phyloP scores from a whole-genome alignment of 2,329 filamentous ascomycete species.

The Botrytis fabae region DNA sequence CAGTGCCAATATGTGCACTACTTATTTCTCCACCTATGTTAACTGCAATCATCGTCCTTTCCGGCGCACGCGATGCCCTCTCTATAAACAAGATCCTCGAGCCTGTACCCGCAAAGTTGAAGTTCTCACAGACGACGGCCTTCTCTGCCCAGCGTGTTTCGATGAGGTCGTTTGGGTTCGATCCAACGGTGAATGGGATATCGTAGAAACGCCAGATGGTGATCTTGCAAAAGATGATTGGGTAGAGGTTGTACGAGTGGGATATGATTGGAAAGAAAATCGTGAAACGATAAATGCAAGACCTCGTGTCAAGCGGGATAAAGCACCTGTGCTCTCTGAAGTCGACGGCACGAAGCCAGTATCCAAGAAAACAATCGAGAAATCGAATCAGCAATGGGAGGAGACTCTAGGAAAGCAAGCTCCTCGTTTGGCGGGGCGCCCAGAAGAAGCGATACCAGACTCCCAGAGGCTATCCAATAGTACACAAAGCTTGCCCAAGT shows the following conservation, averaged over 20 bases:
- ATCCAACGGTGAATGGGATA: conserved; percentile 20
- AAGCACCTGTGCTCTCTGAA: neutral
- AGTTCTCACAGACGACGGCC: neutral
- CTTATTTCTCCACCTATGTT: conserved; percentile 9
- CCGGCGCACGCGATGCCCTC: neutral
- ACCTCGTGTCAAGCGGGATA: neutral
- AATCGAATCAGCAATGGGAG: neutral
- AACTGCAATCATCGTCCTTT: conserved; percentile 17
- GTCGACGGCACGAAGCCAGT: neutral
- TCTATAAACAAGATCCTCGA: neutral
- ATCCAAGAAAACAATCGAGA: neutral
- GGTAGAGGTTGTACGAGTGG: conserved; percentile 14
- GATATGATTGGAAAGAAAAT: conserved; percentile 20
- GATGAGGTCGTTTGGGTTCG: conserved; percentile 16
- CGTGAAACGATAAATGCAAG: neutral
- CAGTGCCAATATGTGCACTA: conserved; percentile 10
- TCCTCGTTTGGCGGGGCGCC: neutral
- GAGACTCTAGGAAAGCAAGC: neutral
- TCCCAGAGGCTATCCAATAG: neutral
- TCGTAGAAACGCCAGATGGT: conserved; percentile 14
- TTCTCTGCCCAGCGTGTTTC: conserved; percentile 12
- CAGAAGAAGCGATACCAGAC: neutral
- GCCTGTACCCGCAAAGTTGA: conserved; percentile 1
- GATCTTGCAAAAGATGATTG: conserved; percentile 19
- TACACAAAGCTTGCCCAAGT: neutral